These are phyloP conservation scores for Ceriops decandra DNA, from an alignment of 345 rosid species.

Conservation along the genomic window DNA sequence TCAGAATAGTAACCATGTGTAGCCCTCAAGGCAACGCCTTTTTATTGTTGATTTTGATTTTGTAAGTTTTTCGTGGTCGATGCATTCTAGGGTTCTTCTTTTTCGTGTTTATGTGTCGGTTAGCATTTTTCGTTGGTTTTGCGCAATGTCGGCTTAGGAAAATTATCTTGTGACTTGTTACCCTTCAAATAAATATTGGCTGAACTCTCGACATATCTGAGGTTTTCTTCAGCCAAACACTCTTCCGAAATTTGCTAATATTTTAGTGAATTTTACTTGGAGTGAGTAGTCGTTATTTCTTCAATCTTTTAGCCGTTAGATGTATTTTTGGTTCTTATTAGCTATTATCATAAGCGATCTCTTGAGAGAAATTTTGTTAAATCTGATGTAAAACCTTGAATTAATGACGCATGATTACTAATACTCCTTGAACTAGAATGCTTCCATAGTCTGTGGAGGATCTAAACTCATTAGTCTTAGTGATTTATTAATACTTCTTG, in stretches of 20 bases:
- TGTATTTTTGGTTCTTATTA: neutral
- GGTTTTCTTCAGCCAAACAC: neutral
- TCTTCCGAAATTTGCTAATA: neutral
- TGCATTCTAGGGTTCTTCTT: conserved; percentile 4
- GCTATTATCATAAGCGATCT: neutral
- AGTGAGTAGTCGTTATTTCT: neutral
- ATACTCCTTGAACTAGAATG: neutral
- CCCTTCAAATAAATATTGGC: neutral
- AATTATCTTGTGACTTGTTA: neutral
- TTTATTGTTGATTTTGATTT: neutral
- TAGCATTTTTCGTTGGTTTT: neutral
- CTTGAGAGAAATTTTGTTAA: too few species aligned
- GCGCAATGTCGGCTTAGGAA: neutral
- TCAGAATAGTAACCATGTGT: neutral
- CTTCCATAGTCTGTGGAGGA: neutral
- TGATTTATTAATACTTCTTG: neutral
- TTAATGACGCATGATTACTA: too few species aligned
- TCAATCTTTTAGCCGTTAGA: neutral
- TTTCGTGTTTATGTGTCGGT: neutral
- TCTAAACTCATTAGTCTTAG: neutral
- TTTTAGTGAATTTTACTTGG: neutral
- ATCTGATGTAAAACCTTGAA: too few species aligned
- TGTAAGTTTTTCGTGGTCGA: neutral
- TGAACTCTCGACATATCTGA: neutral
- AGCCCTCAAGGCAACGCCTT: neutral